Base-by-base conservation (phyloP, 2,329 filamentous ascomycete genomes). In the Westerdykella sp. region DNA sequence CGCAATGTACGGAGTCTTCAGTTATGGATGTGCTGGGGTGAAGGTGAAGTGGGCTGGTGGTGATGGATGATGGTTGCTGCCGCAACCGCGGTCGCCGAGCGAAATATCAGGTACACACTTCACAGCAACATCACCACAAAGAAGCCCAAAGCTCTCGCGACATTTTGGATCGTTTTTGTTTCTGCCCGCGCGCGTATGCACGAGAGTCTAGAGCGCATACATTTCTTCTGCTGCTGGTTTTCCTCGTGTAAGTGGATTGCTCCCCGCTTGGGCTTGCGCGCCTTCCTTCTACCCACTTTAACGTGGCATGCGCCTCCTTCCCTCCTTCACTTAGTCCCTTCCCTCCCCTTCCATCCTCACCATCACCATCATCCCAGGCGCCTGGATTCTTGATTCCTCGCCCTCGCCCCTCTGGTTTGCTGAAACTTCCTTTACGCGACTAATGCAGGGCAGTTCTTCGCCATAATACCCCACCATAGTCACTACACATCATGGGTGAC, bases 401-500 rank as follows among this genome's bases (percentile, higher is more conserved):
- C 25, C 11, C 25, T 12, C 25, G 9, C 11, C 23, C 11, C 25
- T 10, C 25, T 28, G 9, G 25, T 12, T 7, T 28, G 25, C 25
- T 7, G 25, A 12, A 10, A 12, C 9, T 10, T 28, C 9, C 25
- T 2, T 12, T 28, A 12, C 25, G 9, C 25, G 3, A 10, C 11
- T 28, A 28, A 28, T 12, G 2, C 7, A 28, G 25, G 11, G 9
- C 25, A 28, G 25, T 28, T 28, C 7, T 12, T 28, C 10, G 10
- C 32, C 32, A 35, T 35, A 35, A 21, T 40, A 47, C 34, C 43
- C 49, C 44, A 22, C 28, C 42, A 47, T 44, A 14, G 30, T 36
- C 41, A 41, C 37, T 34, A 34, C 45, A 42, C 42, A 44, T 39
- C 56, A 94, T 94, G 87, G 86, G 84, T 45, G 88, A 94, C 53